Conservation (phyloP, 805 yeast genomes). For the Candida saitoana region DNA sequence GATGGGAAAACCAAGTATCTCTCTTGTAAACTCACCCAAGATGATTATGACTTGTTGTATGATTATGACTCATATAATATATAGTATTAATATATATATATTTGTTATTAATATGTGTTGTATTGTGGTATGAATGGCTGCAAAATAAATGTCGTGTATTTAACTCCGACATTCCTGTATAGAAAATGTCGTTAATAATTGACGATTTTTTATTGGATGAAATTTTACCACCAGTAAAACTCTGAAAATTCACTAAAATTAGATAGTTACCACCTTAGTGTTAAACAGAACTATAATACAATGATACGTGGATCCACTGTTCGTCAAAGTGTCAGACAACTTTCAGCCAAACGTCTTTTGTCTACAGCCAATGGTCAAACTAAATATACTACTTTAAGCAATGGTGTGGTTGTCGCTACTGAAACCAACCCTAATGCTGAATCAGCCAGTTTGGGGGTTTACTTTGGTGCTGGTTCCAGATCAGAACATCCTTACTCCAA, state of each 20-base stretch:
- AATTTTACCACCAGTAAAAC: too few relatives aligned
- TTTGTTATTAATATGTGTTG: too few relatives aligned
- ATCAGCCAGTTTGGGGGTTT: slow-evolving; percentile 64
- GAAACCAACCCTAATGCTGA: slow-evolving; percentile 55
- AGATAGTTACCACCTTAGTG: too few relatives aligned
- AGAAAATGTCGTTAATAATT: not conserved
- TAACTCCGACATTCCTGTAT: not conserved
- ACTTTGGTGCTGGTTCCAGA: slow-evolving; percentile 73
- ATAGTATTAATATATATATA: too few relatives aligned
- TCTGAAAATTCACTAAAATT: too few relatives aligned
- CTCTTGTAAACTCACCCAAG: not conserved
- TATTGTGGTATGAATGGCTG: too few relatives aligned
- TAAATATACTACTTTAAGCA: slow-evolving; percentile 65
- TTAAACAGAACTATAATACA: too few relatives aligned
- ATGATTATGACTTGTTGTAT: not conserved
- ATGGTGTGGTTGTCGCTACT: slow-evolving; percentile 72
- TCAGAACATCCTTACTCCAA: slow-evolving; percentile 77
- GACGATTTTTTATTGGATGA: not conserved
- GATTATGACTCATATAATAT: not conserved
- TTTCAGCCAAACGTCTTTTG: slow-evolving; percentile 50
- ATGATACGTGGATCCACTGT: slow-evolving; percentile 43
- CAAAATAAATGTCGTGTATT: not conserved
- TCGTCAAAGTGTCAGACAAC: slow-evolving; percentile 25
- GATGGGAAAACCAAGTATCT: slow-evolving; percentile 14
- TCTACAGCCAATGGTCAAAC: slow-evolving; percentile 58